These are phyloP conservation scores for Aspergillus avenaceus DNA, from an alignment of 495 filamentous ascomycete genomes.

Conservation along the genomic window DNA sequence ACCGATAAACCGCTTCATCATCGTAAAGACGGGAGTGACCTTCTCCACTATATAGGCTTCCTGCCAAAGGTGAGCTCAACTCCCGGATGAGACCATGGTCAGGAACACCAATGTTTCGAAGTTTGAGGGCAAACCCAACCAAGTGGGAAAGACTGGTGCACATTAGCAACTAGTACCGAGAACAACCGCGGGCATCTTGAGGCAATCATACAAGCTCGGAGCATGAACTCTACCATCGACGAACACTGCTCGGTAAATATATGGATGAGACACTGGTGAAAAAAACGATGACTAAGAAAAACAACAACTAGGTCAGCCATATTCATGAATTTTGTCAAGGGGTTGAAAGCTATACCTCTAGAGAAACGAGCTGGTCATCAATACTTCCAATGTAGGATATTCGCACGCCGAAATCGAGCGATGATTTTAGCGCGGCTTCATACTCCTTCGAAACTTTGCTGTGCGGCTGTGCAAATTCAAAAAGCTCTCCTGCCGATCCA, in stretches of 20 bases:
- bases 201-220: constrained; percentile 69
- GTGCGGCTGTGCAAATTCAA: constrained; percentile 78
- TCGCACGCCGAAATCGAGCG: constrained; percentile 72
- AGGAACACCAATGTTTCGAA: constrained; percentile 85
- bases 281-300: constrained; percentile 73
- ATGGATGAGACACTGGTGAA: constrained; percentile 76
- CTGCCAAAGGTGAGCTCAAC: constrained; percentile 80
- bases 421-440: constrained; percentile 64
- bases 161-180: constrained; percentile 2
- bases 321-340: background rate
- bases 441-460: constrained; percentile 82
- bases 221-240: constrained; percentile 91
- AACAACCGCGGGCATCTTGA: background rate
- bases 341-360: constrained; percentile 56
- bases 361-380: constrained; percentile 90
- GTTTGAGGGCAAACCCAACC: constrained; percentile 86
- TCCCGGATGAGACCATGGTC: constrained; percentile 94
- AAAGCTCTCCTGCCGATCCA: constrained; percentile 85
- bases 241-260: constrained; percentile 90
- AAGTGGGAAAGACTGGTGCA: constrained; percentile 70
- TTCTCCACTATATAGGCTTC: constrained; percentile 86
- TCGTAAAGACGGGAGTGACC: constrained; percentile 93
- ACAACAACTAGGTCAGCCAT: constrained; percentile 13
- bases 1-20: constrained; percentile 84
- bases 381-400: constrained; percentile 87